These are phyloP conservation scores for Termitomyces sp. DNA, from an alignment of 768 basidiomycete genomes.

Conservation along the genomic window DNA sequence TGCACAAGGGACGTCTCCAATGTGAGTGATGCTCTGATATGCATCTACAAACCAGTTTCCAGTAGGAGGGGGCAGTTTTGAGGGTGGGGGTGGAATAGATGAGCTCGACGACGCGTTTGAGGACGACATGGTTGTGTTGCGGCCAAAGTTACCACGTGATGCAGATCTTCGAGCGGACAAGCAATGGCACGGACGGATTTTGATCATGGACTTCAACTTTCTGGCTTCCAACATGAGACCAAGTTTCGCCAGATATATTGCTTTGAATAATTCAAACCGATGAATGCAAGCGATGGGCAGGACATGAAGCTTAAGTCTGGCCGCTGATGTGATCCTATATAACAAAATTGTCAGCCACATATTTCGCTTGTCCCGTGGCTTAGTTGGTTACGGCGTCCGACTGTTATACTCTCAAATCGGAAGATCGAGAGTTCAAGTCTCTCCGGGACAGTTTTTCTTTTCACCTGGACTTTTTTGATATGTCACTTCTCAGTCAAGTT, in stretches of 20 bases:
- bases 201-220: too few relatives aligned
- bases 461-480: neutral
- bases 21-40: slow-evolving; percentile 49
- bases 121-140: neutral
- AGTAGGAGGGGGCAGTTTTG: slow-evolving; percentile 31
- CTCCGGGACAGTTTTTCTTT: neutral
- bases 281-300: neutral
- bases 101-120: slow-evolving; percentile 12
- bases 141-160: neutral
- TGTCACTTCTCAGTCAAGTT: too few relatives aligned
- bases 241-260: too few relatives aligned
- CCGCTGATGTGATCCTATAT: too few relatives aligned
- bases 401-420: neutral
- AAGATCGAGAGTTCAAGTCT: neutral
- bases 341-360: too few relatives aligned
- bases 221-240: too few relatives aligned
- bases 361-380: neutral
- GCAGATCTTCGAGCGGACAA: neutral
- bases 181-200: too few relatives aligned
- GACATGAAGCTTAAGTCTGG: too few relatives aligned
- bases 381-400: neutral
- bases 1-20: slow-evolving; percentile 73
- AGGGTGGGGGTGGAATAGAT: slow-evolving; percentile 26
- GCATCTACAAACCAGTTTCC: slow-evolving; percentile 32
- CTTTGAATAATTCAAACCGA: too few relatives aligned